Percentiles rank a stretch among this genome's conserved stretches.
phyloP scores from a whole-genome alignment of 495 filamentous ascomycete species.

The Trichocladium uniseriatum region DNA sequence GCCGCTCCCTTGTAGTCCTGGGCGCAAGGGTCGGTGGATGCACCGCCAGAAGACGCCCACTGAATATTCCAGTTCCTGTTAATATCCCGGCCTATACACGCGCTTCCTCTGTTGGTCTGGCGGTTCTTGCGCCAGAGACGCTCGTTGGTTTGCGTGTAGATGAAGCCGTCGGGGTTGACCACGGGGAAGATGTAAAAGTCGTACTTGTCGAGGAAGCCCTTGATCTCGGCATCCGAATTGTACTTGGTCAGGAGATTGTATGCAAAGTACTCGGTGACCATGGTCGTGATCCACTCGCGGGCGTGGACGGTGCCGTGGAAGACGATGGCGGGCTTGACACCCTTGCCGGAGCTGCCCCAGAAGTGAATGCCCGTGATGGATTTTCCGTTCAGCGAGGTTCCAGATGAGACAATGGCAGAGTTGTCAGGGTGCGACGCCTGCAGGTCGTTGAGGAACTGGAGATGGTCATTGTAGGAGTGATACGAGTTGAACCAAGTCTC shows the following conservation, averaged over 20 bases:
- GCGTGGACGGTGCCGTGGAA: conserved; percentile 57
- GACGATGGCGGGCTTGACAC: conserved; percentile 48
- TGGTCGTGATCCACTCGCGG: conserved; percentile 54
- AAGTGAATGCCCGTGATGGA: conserved; percentile 51
- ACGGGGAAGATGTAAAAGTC: conserved; percentile 56
- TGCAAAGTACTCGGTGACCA: conserved; percentile 45
- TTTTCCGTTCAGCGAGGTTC: conserved; percentile 42
- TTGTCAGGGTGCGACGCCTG: conserved; percentile 37
- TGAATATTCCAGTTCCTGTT: conserved; percentile 56
- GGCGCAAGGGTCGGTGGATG: conserved; percentile 44
- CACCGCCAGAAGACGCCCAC: conserved; percentile 41
- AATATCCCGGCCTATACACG: conserved; percentile 50
- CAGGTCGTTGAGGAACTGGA: conserved; percentile 45
- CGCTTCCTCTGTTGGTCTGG: conserved; percentile 31
- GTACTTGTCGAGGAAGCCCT: conserved; percentile 45
- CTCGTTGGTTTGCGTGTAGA: conserved; percentile 50
- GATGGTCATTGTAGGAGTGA: conserved; percentile 48
- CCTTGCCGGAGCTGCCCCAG: conserved; percentile 44
- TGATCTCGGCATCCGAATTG: conserved; percentile 28
- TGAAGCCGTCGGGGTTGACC: conserved; percentile 57
- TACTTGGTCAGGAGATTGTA: conserved; percentile 45
- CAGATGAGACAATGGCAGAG: conserved; percentile 44
- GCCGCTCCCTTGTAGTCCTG: conserved; percentile 46
- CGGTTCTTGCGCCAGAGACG: conserved; percentile 60
- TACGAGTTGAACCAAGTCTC: conserved; percentile 50